Conservation (phyloP, 2,329 filamentous ascomycete genomes). For the Penicillium thymicola region DNA sequence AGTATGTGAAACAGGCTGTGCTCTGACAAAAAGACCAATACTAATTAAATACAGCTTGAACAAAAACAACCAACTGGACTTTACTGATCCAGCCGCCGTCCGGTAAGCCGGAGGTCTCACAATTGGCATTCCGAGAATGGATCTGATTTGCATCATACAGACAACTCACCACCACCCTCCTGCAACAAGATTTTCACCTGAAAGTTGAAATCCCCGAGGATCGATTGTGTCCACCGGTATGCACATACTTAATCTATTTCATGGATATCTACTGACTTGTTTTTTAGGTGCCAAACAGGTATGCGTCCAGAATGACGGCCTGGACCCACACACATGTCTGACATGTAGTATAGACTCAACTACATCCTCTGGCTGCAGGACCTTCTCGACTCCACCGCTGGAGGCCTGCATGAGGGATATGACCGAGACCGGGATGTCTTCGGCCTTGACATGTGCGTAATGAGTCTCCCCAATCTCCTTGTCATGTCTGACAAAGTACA, state of each 20-base stretch:
- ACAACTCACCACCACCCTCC: conserved; percentile 71
- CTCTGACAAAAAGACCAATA: neutral
- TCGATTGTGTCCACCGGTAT: conserved; percentile 80
- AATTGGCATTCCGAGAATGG: neutral
- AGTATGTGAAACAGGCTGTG: conserved; percentile 39
- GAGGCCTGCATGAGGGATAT: conserved; percentile 49
- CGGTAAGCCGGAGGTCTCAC: conserved; percentile 50
- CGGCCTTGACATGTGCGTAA: conserved; percentile 68
- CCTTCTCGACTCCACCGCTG: conserved; percentile 68
- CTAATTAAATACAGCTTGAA: conserved; percentile 45
- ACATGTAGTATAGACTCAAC: conserved; percentile 60
- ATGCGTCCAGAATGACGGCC: conserved; percentile 5
- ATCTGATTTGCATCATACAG: conserved; percentile 32
- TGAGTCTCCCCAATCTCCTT: neutral
- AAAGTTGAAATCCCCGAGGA: conserved; percentile 68
- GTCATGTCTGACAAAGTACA: conserved; percentile 29
- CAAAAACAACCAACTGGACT: conserved; percentile 66
- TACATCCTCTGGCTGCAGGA: conserved; percentile 88
- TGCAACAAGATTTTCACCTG: conserved; percentile 72
- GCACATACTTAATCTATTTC: conserved; percentile 9
- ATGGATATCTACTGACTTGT: neutral
- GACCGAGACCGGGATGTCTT: conserved; percentile 55
- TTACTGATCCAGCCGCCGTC: conserved; percentile 71
- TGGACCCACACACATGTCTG: neutral
- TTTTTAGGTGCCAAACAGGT: conserved; percentile 47